phyloP scores from a whole-genome alignment of 164 flowering plant species.

The Santalum album region DNA sequence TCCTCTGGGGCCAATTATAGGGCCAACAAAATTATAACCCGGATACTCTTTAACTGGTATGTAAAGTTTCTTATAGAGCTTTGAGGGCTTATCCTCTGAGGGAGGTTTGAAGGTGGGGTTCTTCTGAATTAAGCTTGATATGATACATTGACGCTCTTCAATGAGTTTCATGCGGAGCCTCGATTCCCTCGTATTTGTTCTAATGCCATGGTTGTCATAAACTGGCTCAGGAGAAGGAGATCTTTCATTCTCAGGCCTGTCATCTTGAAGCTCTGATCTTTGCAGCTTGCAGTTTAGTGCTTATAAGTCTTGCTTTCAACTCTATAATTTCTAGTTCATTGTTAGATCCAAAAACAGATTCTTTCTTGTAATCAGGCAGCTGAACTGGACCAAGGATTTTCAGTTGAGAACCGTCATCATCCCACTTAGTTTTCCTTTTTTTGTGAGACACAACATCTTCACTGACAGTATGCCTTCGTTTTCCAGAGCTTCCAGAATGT shows the following conservation, averaged over 20 bases:
- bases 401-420: constrained; percentile 13
- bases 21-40: constrained; percentile 36
- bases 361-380: constrained; percentile 23
- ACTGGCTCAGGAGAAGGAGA: constrained; percentile 23
- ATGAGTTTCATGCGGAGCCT: constrained; percentile 18
- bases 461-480: constrained; percentile 20
- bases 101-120: constrained; percentile 28
- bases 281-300: constrained; percentile 20
- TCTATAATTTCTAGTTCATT: constrained; percentile 14
- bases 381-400: constrained; percentile 39
- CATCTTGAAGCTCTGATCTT: constrained; percentile 13
- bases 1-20: constrained; percentile 41
- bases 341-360: background rate
- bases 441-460: constrained; percentile 19
- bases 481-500: constrained; percentile 27
- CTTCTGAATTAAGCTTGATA: constrained; percentile 24
- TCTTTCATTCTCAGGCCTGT: constrained; percentile 11
- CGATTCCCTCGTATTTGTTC: constrained; percentile 18
- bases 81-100: constrained; percentile 16
- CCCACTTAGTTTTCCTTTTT: constrained; percentile 30
- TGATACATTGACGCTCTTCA: constrained; percentile 20
- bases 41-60: constrained; percentile 44
- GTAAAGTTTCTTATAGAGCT: constrained; percentile 34
- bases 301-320: constrained; percentile 16
- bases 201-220: constrained; percentile 13